These are phyloP conservation scores for Aspergillus bridgeri DNA, from an alignment of 495 filamentous ascomycete genomes.

Conservation along the genomic window DNA sequence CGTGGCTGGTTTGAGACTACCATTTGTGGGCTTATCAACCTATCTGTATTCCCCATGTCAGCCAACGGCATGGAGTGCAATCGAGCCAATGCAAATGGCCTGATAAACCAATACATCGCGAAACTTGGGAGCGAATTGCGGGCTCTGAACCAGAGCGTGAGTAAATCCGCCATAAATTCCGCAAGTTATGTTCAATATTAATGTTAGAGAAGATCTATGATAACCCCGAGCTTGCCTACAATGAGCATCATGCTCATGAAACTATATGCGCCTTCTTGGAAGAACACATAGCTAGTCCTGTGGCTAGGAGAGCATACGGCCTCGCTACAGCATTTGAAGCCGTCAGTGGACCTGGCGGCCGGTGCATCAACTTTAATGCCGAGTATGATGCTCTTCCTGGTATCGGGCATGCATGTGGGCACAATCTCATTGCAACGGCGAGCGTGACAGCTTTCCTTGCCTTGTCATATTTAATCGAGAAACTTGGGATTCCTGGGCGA, in stretches of 20 bases:
- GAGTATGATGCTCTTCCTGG: slow-evolving; percentile 48
- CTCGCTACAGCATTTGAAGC: slow-evolving; percentile 25
- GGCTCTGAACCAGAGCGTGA: neutral
- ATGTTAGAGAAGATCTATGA: slow-evolving; percentile 10
- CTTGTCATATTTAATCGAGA: slow-evolving; percentile 22
- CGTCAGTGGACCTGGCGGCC: slow-evolving; percentile 20
- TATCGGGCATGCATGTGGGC: slow-evolving; percentile 60
- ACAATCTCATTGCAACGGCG: slow-evolving; percentile 59
- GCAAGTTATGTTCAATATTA: neutral
- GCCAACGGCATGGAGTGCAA: neutral
- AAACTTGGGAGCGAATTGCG: neutral
- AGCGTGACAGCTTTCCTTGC: slow-evolving; percentile 53
- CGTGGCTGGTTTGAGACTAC: neutral
- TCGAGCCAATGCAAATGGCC: neutral
- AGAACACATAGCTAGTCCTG: slow-evolving; percentile 36
- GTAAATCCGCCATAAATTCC: neutral
- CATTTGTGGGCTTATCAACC: neutral
- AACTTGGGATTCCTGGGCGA: slow-evolving; percentile 42
- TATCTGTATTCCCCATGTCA: neutral
- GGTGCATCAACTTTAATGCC: slow-evolving; percentile 25
- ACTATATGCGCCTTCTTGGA: slow-evolving; percentile 46
- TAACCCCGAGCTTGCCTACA: slow-evolving; percentile 50
- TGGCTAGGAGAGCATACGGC: slow-evolving; percentile 39
- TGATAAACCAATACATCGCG: neutral
- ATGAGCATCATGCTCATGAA: slow-evolving; percentile 52